Percentiles rank a stretch among this genome's conserved stretches.
These are phyloP conservation scores for Kalmanozyma brasiliensis DNA, from an alignment of 1,284 basidiomycete species.

Conservation along the genomic window DNA sequence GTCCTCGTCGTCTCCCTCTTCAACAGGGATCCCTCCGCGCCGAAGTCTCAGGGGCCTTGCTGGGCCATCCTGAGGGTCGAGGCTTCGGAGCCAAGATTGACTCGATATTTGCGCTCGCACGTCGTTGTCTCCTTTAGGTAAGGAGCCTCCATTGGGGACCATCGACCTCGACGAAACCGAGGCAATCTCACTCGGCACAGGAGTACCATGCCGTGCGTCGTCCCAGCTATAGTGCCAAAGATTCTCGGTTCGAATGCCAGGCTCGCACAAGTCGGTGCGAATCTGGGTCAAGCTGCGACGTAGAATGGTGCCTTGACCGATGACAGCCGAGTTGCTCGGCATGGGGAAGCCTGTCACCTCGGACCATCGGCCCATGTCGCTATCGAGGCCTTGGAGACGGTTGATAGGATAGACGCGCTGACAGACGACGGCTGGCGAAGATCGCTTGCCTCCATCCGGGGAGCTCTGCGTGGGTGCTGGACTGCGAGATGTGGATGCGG, in stretches of 20 bases:
- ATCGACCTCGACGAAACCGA: constrained; percentile 1
- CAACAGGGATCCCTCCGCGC: not conserved
- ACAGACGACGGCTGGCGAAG: constrained; percentile 34
- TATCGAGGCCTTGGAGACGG: constrained; percentile 42
- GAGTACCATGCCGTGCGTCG: constrained; percentile 10
- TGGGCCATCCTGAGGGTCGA: constrained; percentile 8
- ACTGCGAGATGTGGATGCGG: not conserved
- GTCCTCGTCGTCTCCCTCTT: constrained; percentile 2
- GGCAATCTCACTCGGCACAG: not conserved
- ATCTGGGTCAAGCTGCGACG: constrained; percentile 30
- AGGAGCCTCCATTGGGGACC: not conserved
- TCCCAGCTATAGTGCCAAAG: constrained; percentile 44
- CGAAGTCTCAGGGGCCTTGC: not conserved
- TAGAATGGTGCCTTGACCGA: constrained; percentile 42
- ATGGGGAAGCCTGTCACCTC: constrained; percentile 41
- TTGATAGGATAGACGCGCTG: constrained; percentile 45
- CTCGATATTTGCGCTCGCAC: constrained; percentile 28
- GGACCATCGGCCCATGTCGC: constrained; percentile 35
- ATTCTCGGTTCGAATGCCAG: constrained; percentile 40
- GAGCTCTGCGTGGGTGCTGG: not conserved
- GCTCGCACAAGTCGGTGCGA: constrained; percentile 41
- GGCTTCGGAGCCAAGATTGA: constrained; percentile 33
- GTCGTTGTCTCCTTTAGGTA: not conserved
- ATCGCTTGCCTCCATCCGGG: not conserved
- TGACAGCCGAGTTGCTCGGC: constrained; percentile 31